Evolutionary conservation across 2,329 filamentous ascomycete genomes (phyloP).

Genomic region (Didymella sp.): DNA sequence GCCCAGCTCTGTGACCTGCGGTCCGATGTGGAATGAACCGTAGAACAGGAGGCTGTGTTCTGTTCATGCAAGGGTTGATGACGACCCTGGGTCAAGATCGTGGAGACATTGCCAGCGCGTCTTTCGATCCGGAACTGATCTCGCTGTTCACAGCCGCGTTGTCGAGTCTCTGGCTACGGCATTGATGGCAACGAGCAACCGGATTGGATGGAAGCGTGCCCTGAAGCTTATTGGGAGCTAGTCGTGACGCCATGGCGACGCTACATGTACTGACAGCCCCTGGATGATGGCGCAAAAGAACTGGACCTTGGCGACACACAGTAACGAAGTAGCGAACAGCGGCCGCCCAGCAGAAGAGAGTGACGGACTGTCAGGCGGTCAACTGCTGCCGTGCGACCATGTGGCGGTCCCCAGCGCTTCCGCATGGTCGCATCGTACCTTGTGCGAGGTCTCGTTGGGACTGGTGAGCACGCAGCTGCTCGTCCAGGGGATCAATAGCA

Average conservation of each 20-base stretch:
- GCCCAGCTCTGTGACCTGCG: slow-evolving; percentile 24
- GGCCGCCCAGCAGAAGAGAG: slow-evolving; percentile 22
- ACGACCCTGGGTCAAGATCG: slow-evolving; percentile 11
- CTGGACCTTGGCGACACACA: slow-evolving; percentile 29
- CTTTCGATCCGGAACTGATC: neutral
- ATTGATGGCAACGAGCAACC: slow-evolving; percentile 9
- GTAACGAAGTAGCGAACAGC: slow-evolving; percentile 30
- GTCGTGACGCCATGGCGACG: slow-evolving; percentile 30
- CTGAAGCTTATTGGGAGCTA: slow-evolving; percentile 21
- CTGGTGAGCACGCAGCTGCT: slow-evolving; percentile 20
- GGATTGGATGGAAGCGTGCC: slow-evolving; percentile 14
- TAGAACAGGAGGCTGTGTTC: slow-evolving; percentile 19
- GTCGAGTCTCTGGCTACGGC: slow-evolving; percentile 11
- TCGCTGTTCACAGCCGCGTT: slow-evolving; percentile 10
- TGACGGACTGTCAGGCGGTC: slow-evolving; percentile 46
- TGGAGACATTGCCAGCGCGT: slow-evolving; percentile 12
- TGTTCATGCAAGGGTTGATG: slow-evolving; percentile 21
- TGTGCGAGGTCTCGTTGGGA: slow-evolving; percentile 26
- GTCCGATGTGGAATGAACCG: slow-evolving; percentile 15
- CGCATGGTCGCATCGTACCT: slow-evolving; percentile 35
- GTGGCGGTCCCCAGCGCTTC: slow-evolving; percentile 27
- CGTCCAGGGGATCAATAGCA: slow-evolving; percentile 26
- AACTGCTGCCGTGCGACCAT: slow-evolving; percentile 37
- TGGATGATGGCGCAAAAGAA: slow-evolving; percentile 32
- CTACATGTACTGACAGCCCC: slow-evolving; percentile 45